These are phyloP conservation scores for Diaporthe eres DNA, from an alignment of 2,329 filamentous ascomycete species.

Conservation along the genomic window DNA sequence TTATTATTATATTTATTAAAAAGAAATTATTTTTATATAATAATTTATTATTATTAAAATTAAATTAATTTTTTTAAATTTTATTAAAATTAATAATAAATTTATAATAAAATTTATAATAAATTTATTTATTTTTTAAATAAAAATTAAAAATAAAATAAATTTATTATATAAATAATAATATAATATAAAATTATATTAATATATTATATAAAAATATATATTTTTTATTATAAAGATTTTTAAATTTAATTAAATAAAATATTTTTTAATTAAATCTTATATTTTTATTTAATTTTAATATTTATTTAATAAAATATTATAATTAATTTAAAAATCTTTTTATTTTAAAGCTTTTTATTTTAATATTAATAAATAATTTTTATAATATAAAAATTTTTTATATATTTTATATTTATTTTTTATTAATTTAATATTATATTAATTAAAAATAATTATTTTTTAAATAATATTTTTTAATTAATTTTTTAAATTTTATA, in stretches of 20 bases:
- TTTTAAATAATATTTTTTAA: background rate
- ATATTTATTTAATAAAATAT: background rate
- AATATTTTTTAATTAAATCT: background rate
- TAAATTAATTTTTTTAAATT: background rate
- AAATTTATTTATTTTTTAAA: background rate
- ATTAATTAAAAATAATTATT: background rate
- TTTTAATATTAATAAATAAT: no score
- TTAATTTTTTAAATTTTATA: background rate
- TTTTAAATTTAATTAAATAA: background rate
- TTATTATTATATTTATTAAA: background rate
- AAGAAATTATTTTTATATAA: background rate
- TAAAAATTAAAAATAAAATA: background rate
- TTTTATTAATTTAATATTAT: no score
- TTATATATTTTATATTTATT: no score
- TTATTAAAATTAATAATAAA: background rate
- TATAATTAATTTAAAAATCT: background rate
- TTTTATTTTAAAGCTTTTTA: background rate
- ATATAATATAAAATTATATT: background rate
- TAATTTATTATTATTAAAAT: background rate
- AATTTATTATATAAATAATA: background rate
- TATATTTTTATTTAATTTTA: background rate
- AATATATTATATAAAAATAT: background rate
- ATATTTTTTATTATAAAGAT: background rate
- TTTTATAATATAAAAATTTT: no score
- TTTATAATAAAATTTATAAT: background rate